Conservation (phyloP, 495 filamentous ascomycete species). For the Astrocystis sublimbata region DNA sequence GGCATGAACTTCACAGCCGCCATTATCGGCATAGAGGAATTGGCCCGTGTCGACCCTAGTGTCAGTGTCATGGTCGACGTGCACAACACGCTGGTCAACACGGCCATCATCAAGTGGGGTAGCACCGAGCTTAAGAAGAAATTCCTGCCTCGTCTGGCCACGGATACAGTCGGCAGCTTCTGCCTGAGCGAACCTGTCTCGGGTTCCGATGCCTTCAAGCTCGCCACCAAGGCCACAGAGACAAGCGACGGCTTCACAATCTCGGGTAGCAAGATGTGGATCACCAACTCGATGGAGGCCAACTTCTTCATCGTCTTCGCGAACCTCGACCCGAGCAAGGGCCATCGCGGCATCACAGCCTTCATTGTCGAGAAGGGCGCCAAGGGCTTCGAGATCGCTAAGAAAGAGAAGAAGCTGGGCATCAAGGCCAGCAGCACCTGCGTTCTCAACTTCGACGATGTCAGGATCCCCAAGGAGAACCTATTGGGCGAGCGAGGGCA, state of each 20-base stretch:
- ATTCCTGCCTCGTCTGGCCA: conserved; percentile 85
- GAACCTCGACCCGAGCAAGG: conserved; percentile 83
- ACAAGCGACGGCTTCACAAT: conserved; percentile 78
- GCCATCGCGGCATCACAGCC: conserved; percentile 94
- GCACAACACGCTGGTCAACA: conserved; percentile 98
- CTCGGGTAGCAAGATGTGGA: conserved; percentile 98
- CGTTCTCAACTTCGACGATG: conserved; percentile 96
- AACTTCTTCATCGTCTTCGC: conserved; percentile 98
- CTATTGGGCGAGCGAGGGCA: conserved; percentile 84
- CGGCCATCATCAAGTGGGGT: conserved; percentile 83
- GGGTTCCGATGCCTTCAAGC: conserved; percentile 93
- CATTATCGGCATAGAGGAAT: conserved; percentile 95
- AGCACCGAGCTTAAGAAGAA: conserved; percentile 72
- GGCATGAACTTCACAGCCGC: conserved; percentile 99
- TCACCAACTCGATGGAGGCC: conserved; percentile 93
- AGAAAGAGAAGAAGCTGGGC: conserved; percentile 99
- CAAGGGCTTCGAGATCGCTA: conserved; percentile 90
- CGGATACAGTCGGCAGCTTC: conserved; percentile 90
- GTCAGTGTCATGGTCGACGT: conserved; percentile 93
- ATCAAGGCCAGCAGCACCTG: conserved; percentile 95
- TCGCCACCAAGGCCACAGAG: conserved; percentile 81
- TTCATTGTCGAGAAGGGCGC: conserved; percentile 92
- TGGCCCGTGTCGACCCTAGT: conserved; percentile 90
- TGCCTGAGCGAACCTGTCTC: conserved; percentile 93
- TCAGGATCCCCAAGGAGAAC: conserved; percentile 85